These are phyloP conservation scores for Alternaria burnsii DNA, from an alignment of 2,329 filamentous ascomycete genomes.

Conservation along the genomic window DNA sequence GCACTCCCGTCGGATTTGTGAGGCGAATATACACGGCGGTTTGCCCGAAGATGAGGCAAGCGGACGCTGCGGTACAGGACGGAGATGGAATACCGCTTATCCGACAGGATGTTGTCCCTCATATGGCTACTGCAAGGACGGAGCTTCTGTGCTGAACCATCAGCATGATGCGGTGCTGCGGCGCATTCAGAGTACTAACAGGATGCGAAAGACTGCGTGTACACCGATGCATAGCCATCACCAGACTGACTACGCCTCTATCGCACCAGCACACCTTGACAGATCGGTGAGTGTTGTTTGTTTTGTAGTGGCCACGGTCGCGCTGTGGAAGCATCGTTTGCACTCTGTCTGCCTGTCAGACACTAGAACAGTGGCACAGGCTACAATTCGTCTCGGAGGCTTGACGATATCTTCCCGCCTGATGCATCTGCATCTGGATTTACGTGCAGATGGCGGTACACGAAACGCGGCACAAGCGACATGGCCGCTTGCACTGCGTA, in stretches of 20 bases:
- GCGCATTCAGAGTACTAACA: slow-evolving; percentile 28
- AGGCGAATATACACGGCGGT: slow-evolving; percentile 6
- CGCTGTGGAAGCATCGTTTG: slow-evolving; percentile 14
- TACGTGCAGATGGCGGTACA: slow-evolving; percentile 33
- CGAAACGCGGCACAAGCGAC: slow-evolving; percentile 24
- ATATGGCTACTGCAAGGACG: slow-evolving; percentile 34
- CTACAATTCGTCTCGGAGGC: slow-evolving; percentile 20
- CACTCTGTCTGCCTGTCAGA: slow-evolving; percentile 19
- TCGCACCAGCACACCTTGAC: slow-evolving; percentile 12
- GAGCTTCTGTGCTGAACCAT: slow-evolving; percentile 30
- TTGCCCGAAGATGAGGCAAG: slow-evolving; percentile 22
- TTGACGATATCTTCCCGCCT: slow-evolving; percentile 32
- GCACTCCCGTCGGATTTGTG: neutral
- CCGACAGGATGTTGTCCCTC: slow-evolving; percentile 27
- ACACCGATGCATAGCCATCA: slow-evolving; percentile 21
- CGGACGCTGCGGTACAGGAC: slow-evolving; percentile 29
- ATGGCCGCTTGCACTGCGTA: slow-evolving; percentile 15
- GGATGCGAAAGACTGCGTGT: slow-evolving; percentile 29
- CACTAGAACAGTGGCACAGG: slow-evolving; percentile 28
- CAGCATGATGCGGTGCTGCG: slow-evolving; percentile 27
- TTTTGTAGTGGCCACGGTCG: slow-evolving; percentile 8
- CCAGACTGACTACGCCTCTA: slow-evolving; percentile 16
- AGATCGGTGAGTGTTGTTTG: slow-evolving; percentile 27
- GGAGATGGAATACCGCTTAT: slow-evolving; percentile 25
- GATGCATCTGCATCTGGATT: slow-evolving; percentile 30